Conservation (phyloP, 2,329 filamentous ascomycete genomes). For the Trichoderma lentiforme region DNA sequence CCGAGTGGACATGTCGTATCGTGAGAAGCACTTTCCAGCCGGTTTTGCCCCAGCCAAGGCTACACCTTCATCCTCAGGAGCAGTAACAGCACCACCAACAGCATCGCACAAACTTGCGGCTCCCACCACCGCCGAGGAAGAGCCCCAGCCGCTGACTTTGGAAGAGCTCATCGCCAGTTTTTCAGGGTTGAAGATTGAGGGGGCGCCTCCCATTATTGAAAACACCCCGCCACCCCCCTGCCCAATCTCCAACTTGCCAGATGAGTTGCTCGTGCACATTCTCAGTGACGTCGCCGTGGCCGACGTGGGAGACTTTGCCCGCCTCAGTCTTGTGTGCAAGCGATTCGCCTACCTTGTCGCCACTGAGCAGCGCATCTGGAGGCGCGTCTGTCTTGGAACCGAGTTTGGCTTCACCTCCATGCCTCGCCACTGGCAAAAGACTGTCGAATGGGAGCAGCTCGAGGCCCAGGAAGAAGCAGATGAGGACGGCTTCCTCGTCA, state of each 20-base stretch:
- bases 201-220: conserved; percentile 65
- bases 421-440: conserved; percentile 73
- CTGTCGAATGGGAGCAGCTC: conserved; percentile 54
- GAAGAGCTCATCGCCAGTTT: conserved; percentile 75
- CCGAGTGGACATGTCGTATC: conserved; percentile 79
- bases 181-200: conserved; percentile 64
- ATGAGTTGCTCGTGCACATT: conserved; percentile 81
- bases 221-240: conserved; percentile 72
- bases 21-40: conserved; percentile 83
- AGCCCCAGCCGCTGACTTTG: conserved; percentile 47
- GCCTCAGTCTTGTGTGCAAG: conserved; percentile 79
- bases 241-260: conserved; percentile 71
- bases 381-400: conserved; percentile 63
- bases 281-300: conserved; percentile 66
- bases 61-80: conserved; percentile 25
- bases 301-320: conserved; percentile 74
- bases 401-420: conserved; percentile 80
- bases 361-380: conserved; percentile 86
- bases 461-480: conserved; percentile 26
- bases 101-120: conserved; percentile 22
- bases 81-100: conserved; percentile 22
- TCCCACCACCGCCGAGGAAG: neutral
- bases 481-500: conserved; percentile 33
- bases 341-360: conserved; percentile 79
- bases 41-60: conserved; percentile 43